These are phyloP conservation scores for Albifimbria verrucaria DNA, from an alignment of 2,329 filamentous ascomycete species.

Conservation along the genomic window DNA sequence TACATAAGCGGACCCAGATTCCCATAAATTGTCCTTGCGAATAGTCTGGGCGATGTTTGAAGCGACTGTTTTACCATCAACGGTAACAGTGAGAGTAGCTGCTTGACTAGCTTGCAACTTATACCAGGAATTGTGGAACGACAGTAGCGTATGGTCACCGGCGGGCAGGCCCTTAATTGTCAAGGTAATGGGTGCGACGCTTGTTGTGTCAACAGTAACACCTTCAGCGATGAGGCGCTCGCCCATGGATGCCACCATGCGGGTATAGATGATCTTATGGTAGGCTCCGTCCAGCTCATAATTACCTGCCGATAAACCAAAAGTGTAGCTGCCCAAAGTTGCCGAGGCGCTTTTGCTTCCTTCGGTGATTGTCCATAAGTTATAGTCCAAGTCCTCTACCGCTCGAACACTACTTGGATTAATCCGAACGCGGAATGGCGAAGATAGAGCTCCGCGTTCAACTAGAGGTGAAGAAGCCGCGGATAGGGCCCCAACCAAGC, in stretches of 20 bases:
- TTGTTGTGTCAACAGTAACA: background rate
- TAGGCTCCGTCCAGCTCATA: background rate
- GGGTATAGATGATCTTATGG: background rate
- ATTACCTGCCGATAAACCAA: background rate
- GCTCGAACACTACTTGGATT: background rate
- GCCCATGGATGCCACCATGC: background rate
- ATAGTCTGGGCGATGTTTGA: background rate
- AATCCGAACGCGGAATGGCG: too few relatives aligned
- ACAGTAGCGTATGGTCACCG: background rate
- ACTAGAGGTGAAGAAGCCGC: too few relatives aligned
- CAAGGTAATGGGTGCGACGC: background rate
- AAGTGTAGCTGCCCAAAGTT: background rate
- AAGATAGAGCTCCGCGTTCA: too few relatives aligned
- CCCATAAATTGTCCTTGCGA: conserved; percentile 26
- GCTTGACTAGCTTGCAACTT: background rate
- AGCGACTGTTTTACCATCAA: background rate
- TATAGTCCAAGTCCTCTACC: background rate
- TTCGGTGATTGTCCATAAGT: background rate
- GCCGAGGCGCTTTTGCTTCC: background rate
- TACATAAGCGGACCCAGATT: conserved; percentile 22
- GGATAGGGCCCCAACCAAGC: too few relatives aligned
- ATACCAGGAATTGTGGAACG: background rate
- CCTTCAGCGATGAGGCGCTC: background rate
- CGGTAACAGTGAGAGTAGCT: background rate
- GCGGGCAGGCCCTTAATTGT: background rate